Conservation (phyloP, 768 basidiomycete genomes). For the Rhizopogon vinicolor region DNA sequence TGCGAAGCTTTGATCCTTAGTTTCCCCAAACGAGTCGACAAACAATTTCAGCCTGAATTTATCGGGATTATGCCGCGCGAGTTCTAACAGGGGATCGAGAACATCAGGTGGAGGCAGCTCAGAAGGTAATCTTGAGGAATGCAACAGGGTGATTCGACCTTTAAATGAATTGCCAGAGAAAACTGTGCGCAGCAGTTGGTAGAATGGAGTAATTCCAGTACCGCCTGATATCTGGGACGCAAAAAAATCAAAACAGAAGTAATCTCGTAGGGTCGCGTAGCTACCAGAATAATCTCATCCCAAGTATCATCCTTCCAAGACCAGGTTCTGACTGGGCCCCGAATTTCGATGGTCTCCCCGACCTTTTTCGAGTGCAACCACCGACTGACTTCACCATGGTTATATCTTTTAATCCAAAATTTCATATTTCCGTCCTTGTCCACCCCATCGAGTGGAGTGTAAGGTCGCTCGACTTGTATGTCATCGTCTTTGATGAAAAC, state of each 20-base stretch:
- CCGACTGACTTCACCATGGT: constrained; percentile 73
- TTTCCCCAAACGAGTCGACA: constrained; percentile 41
- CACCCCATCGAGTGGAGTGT: constrained; percentile 75
- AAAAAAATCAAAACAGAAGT: neutral
- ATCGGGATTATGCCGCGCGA: constrained; percentile 49
- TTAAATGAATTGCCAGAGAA: constrained; percentile 32
- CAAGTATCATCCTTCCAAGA: constrained; percentile 49
- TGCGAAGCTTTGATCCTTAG: constrained; percentile 10
- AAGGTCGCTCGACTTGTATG: constrained; percentile 83
- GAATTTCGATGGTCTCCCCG: constrained; percentile 69
- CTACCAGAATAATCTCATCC: constrained; percentile 77
- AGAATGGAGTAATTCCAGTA: constrained; percentile 84
- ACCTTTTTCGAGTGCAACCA: constrained; percentile 72
- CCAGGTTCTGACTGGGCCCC: constrained; percentile 75
- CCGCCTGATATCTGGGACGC: constrained; percentile 75
- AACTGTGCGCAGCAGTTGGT: constrained; percentile 61
- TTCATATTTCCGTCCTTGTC: constrained; percentile 61
- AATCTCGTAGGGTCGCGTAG: neutral
- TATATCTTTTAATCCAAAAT: constrained; percentile 81
- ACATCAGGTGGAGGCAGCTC: constrained; percentile 70
- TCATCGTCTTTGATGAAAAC: constrained; percentile 83
- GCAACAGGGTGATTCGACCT: constrained; percentile 69
- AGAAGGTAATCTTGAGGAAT: constrained; percentile 55
- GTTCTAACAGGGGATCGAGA: constrained; percentile 45
- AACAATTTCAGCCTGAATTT: constrained; percentile 56